Percentiles rank a stretch among this genome's conserved stretches.
Conservation (phyloP, 2,329 filamentous ascomycete species). For the Thelonectria discophora region DNA sequence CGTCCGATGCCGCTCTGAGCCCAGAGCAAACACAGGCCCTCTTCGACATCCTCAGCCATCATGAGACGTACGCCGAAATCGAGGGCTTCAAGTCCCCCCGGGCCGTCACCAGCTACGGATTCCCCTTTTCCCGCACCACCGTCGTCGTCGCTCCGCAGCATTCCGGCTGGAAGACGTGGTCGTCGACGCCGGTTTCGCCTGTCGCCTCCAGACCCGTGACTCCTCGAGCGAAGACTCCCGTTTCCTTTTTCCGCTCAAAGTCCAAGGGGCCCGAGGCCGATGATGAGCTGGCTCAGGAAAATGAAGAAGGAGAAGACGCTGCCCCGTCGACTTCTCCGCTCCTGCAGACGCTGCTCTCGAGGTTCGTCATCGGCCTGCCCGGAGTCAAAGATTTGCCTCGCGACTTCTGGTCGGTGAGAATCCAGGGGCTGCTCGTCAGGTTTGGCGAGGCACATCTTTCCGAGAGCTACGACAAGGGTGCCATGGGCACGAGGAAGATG, state of each 20-base stretch:
- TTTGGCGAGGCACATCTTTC: constrained; percentile 75
- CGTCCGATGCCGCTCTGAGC: constrained; percentile 38
- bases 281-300: constrained; percentile 18
- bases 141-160: constrained; percentile 20
- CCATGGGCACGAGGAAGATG: constrained; percentile 77
- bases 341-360: constrained; percentile 73
- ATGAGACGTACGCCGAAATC: constrained; percentile 73
- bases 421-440: constrained; percentile 67
- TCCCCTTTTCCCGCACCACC: constrained; percentile 64
- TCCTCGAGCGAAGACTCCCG: constrained; percentile 41
- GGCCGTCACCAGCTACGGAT: constrained; percentile 73
- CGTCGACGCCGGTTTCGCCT: constrained; percentile 42
- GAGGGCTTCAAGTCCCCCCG: constrained; percentile 73
- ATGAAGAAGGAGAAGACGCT: constrained; percentile 36
- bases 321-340: constrained; percentile 65
- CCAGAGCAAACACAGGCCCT: constrained; percentile 60
- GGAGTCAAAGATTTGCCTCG: constrained; percentile 69
- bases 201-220: constrained; percentile 39
- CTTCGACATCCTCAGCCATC: constrained; percentile 67
- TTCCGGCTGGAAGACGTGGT: constrained; percentile 32
- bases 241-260: constrained; percentile 20
- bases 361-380: constrained; percentile 71
- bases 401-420: constrained; percentile 72
- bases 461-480: constrained; percentile 84
- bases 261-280: constrained; percentile 1